Evolutionary conservation across 1,284 basidiomycete genomes (phyloP), one percentile per base, ranked within the genome.

Genomic region (Mycosarcoma maydis): DNA sequence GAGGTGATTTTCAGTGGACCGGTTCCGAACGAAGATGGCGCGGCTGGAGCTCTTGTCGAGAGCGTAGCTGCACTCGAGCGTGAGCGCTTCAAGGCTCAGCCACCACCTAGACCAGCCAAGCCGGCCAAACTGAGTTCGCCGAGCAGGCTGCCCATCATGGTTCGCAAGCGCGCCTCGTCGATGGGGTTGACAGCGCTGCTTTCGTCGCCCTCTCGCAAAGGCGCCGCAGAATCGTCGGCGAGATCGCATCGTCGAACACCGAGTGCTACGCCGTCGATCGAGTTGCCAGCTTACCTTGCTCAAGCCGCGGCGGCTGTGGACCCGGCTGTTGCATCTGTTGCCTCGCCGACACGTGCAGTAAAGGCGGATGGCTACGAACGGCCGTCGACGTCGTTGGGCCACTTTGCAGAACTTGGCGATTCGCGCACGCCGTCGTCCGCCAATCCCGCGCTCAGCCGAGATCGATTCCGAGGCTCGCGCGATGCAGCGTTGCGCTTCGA

Each of bases 1-100:
- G 46, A 50, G 2, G 41, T 22, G 16, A 52, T 80, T 2, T 80
- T 80, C 23, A 23, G 33, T 2, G 51, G 58, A 26, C 52, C 60
- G 19, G 45, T 41, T 4, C 58, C 59, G 0, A 40, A 32, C 13
- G 45, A 44, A 11, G 72, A 60, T 20, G 44, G 16, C 6, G 50
- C 33, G 11, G 65, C 44, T n/a, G 19, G 36, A 34, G 57, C 50
- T 24, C 34, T 20, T 22, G 37, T 26, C 19, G 36, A 7, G 16
- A 34, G 32, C 32, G 36, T 37, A 9, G 36, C 36, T 37, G 36
- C 36, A 8, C 20, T 37, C 7, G 36, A 37, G 19, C 9, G 9
- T 6, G 19, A 20, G 19, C 8, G 6, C 17, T 8, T 6, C 6
- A 19, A 19, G 19, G 22, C 22, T 13, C n/a, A 20, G 38, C 38